Conservation (phyloP, 2,329 filamentous ascomycete species). For the Penicillium occitanis region DNA sequence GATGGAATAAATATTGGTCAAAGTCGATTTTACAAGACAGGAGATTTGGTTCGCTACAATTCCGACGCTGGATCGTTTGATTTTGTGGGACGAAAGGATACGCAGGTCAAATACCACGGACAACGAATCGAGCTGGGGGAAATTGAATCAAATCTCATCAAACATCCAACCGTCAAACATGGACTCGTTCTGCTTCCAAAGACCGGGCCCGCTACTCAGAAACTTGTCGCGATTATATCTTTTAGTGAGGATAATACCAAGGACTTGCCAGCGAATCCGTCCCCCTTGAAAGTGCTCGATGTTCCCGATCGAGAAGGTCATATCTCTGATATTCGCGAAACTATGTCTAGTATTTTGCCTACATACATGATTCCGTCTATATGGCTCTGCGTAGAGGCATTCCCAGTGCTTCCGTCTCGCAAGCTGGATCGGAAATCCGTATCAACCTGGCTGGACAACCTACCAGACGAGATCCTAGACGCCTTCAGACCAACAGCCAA, state of each 20-base stretch:
- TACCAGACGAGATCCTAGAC: conserved; percentile 29
- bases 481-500: conserved; percentile 41
- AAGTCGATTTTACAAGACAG: conserved; percentile 41
- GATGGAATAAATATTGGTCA: conserved; percentile 31
- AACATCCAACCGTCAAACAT: conserved; percentile 34
- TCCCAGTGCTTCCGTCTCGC: conserved; percentile 19
- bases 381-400: conserved; percentile 19
- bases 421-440: conserved; percentile 19
- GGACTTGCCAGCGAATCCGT: not conserved
- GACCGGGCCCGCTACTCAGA: conserved; percentile 25
- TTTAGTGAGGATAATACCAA: not conserved
- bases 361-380: conserved; percentile 20
- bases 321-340: conserved; percentile 5
- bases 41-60: conserved; percentile 37
- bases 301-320: conserved; percentile 22
- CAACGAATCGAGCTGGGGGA: conserved; percentile 46
- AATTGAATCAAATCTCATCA: conserved; percentile 36
- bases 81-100: conserved; percentile 38
- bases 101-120: conserved; percentile 44
- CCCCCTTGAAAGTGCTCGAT: conserved; percentile 11
- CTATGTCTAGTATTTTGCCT: conserved; percentile 3
- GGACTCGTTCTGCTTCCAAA: conserved; percentile 39
- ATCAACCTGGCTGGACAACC: conserved; percentile 22
- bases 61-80: conserved; percentile 35
- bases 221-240: conserved; percentile 19